phyloP scores from a whole-genome alignment of 1,284 basidiomycete genomes.

The Irpex sp. region DNA sequence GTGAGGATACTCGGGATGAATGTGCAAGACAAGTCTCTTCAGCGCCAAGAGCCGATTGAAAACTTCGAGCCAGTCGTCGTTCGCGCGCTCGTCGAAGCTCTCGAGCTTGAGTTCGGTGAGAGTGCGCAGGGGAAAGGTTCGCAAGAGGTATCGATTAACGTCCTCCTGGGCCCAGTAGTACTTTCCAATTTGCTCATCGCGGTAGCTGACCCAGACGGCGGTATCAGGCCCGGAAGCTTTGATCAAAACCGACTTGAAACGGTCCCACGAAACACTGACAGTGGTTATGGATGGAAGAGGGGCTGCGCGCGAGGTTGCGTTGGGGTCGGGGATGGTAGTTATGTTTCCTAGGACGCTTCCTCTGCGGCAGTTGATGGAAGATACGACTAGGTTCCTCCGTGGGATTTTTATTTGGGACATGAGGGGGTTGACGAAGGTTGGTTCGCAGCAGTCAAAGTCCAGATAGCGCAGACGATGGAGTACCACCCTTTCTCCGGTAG shows the following conservation, averaged over 20 bases:
- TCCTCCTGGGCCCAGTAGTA: not conserved
- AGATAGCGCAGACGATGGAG: not conserved
- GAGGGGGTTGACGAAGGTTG: not conserved
- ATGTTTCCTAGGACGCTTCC: not conserved
- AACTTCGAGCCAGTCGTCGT: not conserved
- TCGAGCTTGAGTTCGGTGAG: not conserved
- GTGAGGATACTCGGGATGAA: not conserved
- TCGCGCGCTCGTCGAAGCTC: not conserved
- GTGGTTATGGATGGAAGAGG: not conserved
- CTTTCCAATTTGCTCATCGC: not conserved
- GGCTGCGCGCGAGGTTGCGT: not conserved
- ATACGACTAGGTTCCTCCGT: not conserved
- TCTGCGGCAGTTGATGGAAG: not conserved
- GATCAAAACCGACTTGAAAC: not conserved
- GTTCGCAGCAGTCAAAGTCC: not conserved
- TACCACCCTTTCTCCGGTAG: not conserved
- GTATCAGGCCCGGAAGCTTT: not conserved
- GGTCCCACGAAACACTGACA: too few species aligned
- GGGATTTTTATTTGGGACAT: not conserved
- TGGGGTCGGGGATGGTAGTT: not conserved
- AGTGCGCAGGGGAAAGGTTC: not conserved
- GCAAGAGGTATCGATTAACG: not conserved
- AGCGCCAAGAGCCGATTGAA: not conserved
- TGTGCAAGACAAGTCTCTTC: not conserved
- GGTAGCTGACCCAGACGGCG: not conserved